These are phyloP conservation scores for Pseudogymnoascus sp. DNA, from an alignment of 2,329 filamentous ascomycete species.

Conservation along the genomic window DNA sequence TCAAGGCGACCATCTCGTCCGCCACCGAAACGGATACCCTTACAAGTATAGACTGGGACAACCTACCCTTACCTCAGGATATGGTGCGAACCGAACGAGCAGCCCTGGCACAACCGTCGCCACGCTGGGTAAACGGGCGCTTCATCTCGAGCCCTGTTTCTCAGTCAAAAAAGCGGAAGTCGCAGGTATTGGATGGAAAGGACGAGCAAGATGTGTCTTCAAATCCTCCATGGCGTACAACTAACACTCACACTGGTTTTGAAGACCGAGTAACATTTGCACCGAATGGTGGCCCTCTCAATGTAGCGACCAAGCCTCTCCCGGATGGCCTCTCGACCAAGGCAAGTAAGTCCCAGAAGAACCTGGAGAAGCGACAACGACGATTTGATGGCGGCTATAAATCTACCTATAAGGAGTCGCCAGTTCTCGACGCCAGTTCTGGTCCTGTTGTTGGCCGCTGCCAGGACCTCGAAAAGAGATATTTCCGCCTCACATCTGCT, in stretches of 20 bases:
- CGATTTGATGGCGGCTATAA: slow-evolving; percentile 68
- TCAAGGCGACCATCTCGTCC: slow-evolving; percentile 77
- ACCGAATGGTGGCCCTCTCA: slow-evolving; percentile 22
- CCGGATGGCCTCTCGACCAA: slow-evolving; percentile 38
- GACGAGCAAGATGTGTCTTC: slow-evolving; percentile 40
- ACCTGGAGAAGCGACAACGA: slow-evolving; percentile 78
- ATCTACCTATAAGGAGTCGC: slow-evolving; percentile 42
- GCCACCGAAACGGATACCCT: slow-evolving; percentile 68
- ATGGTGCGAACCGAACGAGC: slow-evolving; percentile 62
- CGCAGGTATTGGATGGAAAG: slow-evolving; percentile 50
- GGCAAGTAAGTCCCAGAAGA: slow-evolving; percentile 83
- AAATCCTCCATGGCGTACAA: slow-evolving; percentile 65
- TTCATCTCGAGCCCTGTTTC: slow-evolving; percentile 13
- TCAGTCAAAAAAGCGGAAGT: slow-evolving; percentile 71
- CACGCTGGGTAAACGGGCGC: slow-evolving; percentile 24
- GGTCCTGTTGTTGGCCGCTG: slow-evolving; percentile 80
- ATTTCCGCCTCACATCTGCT: slow-evolving; percentile 84
- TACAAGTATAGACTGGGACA: slow-evolving; percentile 71
- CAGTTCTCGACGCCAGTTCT: slow-evolving; percentile 47
- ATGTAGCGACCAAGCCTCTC: slow-evolving; percentile 37
- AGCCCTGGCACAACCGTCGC: slow-evolving; percentile 39
- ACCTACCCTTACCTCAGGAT: slow-evolving; percentile 73
- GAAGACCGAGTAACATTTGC: slow-evolving; percentile 62
- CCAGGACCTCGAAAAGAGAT: slow-evolving; percentile 80
- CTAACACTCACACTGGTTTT: slow-evolving; percentile 49